phyloP scores from a whole-genome alignment of 164 flowering plant genomes.

The Amborella trichopoda region DNA sequence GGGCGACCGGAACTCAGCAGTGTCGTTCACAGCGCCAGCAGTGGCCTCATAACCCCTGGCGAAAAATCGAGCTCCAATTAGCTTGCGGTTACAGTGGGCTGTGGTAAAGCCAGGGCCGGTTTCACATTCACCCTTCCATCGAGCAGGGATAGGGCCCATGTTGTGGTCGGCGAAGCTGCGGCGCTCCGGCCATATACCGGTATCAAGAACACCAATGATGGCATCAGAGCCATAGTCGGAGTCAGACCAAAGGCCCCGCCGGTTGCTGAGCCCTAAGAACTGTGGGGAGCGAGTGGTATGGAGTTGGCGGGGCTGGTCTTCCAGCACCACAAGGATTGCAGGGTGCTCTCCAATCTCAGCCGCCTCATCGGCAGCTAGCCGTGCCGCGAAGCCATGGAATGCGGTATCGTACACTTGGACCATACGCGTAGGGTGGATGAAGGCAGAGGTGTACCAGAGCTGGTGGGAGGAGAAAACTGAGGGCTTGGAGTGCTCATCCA shows the following conservation, averaged over 20 bases:
- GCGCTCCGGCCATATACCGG: slow-evolving; percentile 93
- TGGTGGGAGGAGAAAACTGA: slow-evolving; percentile 70
- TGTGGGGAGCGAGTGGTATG: slow-evolving; percentile 99
- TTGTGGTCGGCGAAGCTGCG: slow-evolving; percentile 73
- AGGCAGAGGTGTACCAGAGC: slow-evolving; percentile 83
- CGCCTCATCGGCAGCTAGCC: slow-evolving; percentile 34
- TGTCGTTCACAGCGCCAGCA: slow-evolving; percentile 25
- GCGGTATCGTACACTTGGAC: slow-evolving; percentile 77
- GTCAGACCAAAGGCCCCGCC: slow-evolving; percentile 83
- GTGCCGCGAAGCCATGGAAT: slow-evolving; percentile 90
- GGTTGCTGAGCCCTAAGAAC: slow-evolving; percentile 73
- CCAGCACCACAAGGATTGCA: slow-evolving; percentile 56
- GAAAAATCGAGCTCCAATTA: slow-evolving; percentile 82
- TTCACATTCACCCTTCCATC: slow-evolving; percentile 76
- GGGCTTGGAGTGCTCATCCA: slow-evolving; percentile 56
- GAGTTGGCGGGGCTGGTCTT: slow-evolving; percentile 60
- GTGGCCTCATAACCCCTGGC: slow-evolving; percentile 66
- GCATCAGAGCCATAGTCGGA: slow-evolving; percentile 91
- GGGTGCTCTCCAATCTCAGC: slow-evolving; percentile 31
- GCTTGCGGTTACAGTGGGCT: slow-evolving; percentile 52
- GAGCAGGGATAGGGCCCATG: slow-evolving; percentile 59
- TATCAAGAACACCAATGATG: slow-evolving; percentile 78
- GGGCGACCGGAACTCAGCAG: slow-evolving; percentile 66
- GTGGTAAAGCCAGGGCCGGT: slow-evolving; percentile 36
- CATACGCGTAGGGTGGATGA: slow-evolving; percentile 35